phyloP scores from a whole-genome alignment of 2,329 filamentous ascomycete genomes.

The Cercospora berteroae region DNA sequence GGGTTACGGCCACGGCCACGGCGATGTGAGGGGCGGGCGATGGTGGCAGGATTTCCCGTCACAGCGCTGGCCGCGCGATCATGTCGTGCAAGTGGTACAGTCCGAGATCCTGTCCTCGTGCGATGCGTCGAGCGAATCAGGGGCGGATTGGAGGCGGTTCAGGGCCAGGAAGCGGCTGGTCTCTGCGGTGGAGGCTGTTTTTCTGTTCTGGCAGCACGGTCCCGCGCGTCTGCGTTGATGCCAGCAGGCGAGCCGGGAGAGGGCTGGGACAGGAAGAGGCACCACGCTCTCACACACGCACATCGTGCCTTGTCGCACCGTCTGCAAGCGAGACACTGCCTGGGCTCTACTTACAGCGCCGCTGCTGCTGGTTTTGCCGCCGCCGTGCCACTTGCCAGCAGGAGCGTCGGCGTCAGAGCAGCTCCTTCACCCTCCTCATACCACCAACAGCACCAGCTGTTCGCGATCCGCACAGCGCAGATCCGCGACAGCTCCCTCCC shows the following conservation, averaged over 20 bases:
- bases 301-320: slow-evolving; percentile 2
- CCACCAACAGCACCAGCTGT: neutral
- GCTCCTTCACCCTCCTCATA: neutral
- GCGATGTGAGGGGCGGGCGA: neutral
- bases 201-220: neutral
- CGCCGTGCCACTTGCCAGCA: neutral
- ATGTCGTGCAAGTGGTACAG: neutral
- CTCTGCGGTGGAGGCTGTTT: neutral
- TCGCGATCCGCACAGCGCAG: neutral
- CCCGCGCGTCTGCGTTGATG: neutral
- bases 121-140: neutral
- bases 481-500: neutral
- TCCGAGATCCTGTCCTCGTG: neutral
- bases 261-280: neutral
- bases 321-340: neutral
- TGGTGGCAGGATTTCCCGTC: neutral
- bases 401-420: neutral
- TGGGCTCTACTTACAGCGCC: neutral
- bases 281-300: neutral
- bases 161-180: slow-evolving; percentile 3
- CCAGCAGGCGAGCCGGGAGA: neutral
- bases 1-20: neutral
- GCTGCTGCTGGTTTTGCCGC: neutral
- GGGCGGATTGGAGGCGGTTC: neutral
- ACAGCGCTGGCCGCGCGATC: neutral